Evolutionary conservation across 2,329 filamentous ascomycete genomes (phyloP), one percentile per base, ranked within the genome.

Genomic region (Hypomyces rosellus): DNA sequence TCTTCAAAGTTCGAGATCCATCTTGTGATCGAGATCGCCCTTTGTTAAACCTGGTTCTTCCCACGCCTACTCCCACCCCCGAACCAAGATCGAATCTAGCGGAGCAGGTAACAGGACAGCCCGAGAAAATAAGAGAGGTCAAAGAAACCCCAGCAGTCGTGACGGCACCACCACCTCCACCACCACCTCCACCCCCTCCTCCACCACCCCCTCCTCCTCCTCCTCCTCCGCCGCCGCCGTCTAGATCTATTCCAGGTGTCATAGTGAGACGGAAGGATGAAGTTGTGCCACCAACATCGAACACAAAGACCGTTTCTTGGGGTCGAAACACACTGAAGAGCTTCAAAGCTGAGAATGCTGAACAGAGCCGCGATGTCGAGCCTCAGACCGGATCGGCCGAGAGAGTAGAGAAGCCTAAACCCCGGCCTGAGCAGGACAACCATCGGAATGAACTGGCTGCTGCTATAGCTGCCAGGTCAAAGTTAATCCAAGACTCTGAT

Each of bases 291-390:
- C 25, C 25, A 46, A 64, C 70, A 20, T 69, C 73, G 33, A 69
- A 69, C 6, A 72, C 78, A 6, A 84, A 84, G 57, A 75, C 69
- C 39, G 82, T 86, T 4, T 82, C 75, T 12, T 86, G 81, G 82
- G 83, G 81, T 11, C 72, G 82, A 53, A 83, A 84, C 55, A 74
- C 82, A 60, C 84, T 77, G 4, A 81, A 84, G 61, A 77, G 80
- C 52, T 86, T 81, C 54, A 78, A 84, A 45, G 73, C 79, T 11
- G 78, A 81, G 52, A 84, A 76, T 46, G 78, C 82, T 6, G 77
- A 79, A 41, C 59, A 59, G n/a, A 67, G 61, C 54, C 66, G 59
- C 46, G 61, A 65, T 43, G 53, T 55, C 9, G 67, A 68, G 34
- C 25, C 49, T 16, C 40, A 39, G 34, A 63, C 56, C 18, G 53